Evolutionary conservation across 2,329 filamentous ascomycete species (phyloP).

Genomic region (Neocucurbitaria cava): DNA sequence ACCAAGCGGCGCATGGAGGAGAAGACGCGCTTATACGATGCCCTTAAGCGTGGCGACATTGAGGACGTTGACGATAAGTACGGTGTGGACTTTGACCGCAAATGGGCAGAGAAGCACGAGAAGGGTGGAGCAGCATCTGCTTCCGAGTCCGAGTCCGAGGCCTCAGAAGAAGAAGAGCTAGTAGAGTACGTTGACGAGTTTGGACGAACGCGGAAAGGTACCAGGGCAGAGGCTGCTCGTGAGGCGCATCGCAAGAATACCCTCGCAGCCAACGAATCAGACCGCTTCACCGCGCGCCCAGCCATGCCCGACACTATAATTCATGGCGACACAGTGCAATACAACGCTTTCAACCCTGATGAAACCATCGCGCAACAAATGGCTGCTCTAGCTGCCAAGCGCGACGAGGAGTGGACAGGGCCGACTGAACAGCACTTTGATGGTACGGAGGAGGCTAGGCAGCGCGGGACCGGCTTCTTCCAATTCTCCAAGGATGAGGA

Average conservation of each 20-base stretch:
- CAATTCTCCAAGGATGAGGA: constrained; percentile 81
- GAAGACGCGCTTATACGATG: constrained; percentile 86
- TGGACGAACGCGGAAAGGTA: constrained; percentile 79
- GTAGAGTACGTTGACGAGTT: constrained; percentile 93
- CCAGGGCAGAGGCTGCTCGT: constrained; percentile 70
- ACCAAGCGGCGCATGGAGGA: constrained; percentile 85
- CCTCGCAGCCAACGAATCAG: constrained; percentile 67
- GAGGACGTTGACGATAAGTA: constrained; percentile 69
- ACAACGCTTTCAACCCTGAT: constrained; percentile 80
- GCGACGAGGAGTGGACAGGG: constrained; percentile 81
- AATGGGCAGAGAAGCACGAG: constrained; percentile 79
- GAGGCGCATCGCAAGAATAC: constrained; percentile 65
- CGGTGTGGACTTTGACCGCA: constrained; percentile 91
- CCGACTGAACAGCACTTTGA: constrained; percentile 86
- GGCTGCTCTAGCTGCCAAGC: constrained; percentile 76
- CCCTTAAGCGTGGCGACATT: constrained; percentile 85
- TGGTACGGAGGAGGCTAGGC: constrained; percentile 80
- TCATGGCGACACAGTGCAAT: constrained; percentile 84
- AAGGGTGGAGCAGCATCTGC: constrained; percentile 52
- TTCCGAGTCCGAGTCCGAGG: constrained; percentile 42
- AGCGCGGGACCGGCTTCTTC: constrained; percentile 90
- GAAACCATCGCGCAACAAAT: constrained; percentile 70
- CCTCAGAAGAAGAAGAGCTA: constrained; percentile 63
- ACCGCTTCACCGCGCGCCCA: constrained; percentile 73
- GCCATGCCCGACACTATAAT: constrained; percentile 74